Percentiles rank a stretch among this genome's conserved stretches.
Evolutionary conservation across 1,284 basidiomycete genomes (phyloP).

Genomic region (Trametes versicolor): DNA sequence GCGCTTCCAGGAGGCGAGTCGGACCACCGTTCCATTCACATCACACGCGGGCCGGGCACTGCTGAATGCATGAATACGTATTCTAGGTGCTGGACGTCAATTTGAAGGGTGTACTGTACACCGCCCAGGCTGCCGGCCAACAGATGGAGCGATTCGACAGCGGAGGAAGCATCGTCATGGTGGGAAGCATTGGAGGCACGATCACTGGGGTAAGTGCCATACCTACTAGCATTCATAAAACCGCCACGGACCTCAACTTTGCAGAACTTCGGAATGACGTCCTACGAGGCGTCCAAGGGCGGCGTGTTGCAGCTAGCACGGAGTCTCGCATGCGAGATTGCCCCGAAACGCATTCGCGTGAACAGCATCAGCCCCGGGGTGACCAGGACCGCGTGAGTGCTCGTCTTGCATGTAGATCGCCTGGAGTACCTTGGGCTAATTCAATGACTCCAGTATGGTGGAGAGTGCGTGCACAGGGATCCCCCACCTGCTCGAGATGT

Average conservation of each 20-base stretch:
- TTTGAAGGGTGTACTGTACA: conserved; percentile 78
- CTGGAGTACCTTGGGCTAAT: not conserved
- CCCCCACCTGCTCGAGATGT: conserved; percentile 71
- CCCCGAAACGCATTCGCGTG: conserved; percentile 74
- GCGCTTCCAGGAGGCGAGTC: conserved; percentile 75
- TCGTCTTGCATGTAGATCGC: not conserved
- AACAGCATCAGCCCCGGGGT: conserved; percentile 79
- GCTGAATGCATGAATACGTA: too few relatives aligned
- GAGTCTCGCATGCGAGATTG: conserved; percentile 87
- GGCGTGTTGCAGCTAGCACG: conserved; percentile 84
- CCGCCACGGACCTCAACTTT: not conserved
- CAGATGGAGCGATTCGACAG: conserved; percentile 77
- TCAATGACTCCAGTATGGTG: conserved; percentile 65
- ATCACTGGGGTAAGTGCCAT: conserved; percentile 72
- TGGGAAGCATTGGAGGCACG: conserved; percentile 87
- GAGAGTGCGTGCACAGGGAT: conserved; percentile 70
- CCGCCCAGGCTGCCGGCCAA: conserved; percentile 80
- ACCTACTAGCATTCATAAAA: not conserved
- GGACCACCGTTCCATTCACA: conserved; percentile 19
- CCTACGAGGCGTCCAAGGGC: conserved; percentile 81
- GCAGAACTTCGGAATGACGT: conserved; percentile 75
- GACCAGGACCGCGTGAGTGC: conserved; percentile 72
- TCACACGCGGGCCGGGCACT: too few relatives aligned
- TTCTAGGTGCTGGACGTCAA: conserved; percentile 79
- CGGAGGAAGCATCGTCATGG: conserved; percentile 81